Percentiles rank a stretch among this genome's conserved stretches.
Evolutionary conservation across 352 stramenopile species (phyloP).

Genomic region (Peronospora farinosa): DNA sequence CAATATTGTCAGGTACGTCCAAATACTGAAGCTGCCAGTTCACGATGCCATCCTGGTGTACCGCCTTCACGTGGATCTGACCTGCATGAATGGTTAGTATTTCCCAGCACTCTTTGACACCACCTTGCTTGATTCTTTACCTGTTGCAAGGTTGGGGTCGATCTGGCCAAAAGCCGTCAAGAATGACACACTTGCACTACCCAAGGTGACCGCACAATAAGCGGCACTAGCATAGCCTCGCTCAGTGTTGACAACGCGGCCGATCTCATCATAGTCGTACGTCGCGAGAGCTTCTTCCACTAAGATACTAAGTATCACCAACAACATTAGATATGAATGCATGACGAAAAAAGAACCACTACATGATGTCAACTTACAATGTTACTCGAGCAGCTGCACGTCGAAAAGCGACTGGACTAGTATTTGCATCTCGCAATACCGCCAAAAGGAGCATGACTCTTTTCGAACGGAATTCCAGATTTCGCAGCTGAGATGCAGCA

Average conservation of each 20-base stretch:
- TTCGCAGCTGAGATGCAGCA: background rate
- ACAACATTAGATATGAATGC: background rate
- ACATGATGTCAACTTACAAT: background rate
- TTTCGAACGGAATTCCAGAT: background rate
- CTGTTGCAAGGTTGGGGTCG: background rate
- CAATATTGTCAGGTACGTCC: conserved; percentile 10
- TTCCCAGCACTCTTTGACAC: background rate
- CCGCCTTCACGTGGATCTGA: conserved; percentile 8
- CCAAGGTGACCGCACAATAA: background rate
- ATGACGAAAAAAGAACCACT: background rate
- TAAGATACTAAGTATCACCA: background rate
- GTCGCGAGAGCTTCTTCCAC: conserved; percentile 1
- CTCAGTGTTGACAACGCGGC: background rate
- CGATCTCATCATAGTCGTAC: background rate
- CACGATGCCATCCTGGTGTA: background rate
- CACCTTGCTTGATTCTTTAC: background rate
- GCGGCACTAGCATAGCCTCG: background rate
- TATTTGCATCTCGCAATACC: background rate
- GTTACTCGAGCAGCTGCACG: background rate
- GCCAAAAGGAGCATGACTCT: background rate
- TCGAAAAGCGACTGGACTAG: background rate
- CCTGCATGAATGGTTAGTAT: conserved; percentile 1
- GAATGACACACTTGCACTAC: background rate
- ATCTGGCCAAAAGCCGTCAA: background rate
- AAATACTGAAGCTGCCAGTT: conserved; percentile 8